These are phyloP conservation scores for Xanthoconium stramineum DNA, from an alignment of 768 basidiomycete species.

Conservation along the genomic window DNA sequence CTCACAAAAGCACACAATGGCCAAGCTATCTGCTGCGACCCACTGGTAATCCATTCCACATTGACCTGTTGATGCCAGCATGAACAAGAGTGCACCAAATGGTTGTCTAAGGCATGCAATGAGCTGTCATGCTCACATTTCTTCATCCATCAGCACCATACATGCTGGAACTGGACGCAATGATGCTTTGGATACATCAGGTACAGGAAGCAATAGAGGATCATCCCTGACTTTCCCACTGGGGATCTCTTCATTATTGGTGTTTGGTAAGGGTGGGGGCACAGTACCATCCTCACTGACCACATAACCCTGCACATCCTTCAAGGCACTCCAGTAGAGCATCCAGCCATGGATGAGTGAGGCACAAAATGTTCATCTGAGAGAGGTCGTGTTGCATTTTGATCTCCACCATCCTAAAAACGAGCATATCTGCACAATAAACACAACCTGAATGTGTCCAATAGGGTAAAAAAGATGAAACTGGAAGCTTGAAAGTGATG, in stretches of 20 bases:
- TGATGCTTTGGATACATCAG: not conserved
- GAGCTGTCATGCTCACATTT: not conserved
- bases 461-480: not conserved
- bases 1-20: slow-evolving; percentile 2
- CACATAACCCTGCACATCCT: not conserved
- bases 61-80: not conserved
- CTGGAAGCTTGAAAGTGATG: not conserved
- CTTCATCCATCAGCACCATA: not conserved
- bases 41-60: not conserved
- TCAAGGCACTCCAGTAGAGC: not conserved
- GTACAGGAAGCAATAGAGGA: not conserved
- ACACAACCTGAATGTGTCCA: not conserved
- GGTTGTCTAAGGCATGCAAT: no score
- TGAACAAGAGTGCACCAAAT: no score
- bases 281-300: not conserved
- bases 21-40: not conserved
- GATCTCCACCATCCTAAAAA: slow-evolving; percentile 1
- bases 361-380: not conserved
- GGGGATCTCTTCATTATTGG: not conserved
- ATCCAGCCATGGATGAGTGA: slow-evolving; percentile 7
- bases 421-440: not conserved
- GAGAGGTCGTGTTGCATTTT: not conserved
- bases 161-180: no score
- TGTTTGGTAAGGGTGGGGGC: not conserved
- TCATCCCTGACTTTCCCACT: not conserved